Evolutionary conservation across 805 yeast genomes (phyloP).

Genomic region (Zygosaccharomyces rouxii): DNA sequence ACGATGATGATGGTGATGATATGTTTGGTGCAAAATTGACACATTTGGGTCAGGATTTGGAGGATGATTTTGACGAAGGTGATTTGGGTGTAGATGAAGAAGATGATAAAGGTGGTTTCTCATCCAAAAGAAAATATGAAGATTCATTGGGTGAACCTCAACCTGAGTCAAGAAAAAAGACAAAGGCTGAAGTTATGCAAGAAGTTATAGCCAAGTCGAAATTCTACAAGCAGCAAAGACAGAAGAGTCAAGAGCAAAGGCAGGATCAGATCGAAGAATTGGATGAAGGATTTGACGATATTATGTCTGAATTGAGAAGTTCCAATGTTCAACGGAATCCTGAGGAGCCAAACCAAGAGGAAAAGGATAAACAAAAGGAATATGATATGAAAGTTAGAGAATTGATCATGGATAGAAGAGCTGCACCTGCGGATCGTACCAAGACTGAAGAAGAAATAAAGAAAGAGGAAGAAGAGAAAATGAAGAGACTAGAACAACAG

Average conservation of each 20-base stretch:
- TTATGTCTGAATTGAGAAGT: constrained; percentile 50
- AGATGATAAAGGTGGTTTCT: constrained; percentile 33
- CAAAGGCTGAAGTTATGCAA: constrained; percentile 81
- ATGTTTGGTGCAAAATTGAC: constrained; percentile 50
- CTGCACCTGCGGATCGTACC: constrained; percentile 78
- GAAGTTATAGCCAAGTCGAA: constrained; percentile 82
- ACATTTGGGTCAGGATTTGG: constrained; percentile 68
- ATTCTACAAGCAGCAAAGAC: constrained; percentile 71
- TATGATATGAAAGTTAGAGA: constrained; percentile 67
- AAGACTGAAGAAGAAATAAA: constrained; percentile 69
- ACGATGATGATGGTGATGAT: constrained; percentile 48
- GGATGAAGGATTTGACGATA: constrained; percentile 69
- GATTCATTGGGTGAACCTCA: constrained; percentile 36
- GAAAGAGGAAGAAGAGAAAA: constrained; percentile 55
- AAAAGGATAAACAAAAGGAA: constrained; percentile 42
- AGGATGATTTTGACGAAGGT: constrained; percentile 52
- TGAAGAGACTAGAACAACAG: constrained; percentile 60
- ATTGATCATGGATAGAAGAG: constrained; percentile 64
- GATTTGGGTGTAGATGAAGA: constrained; percentile 39
- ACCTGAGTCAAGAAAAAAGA: constrained; percentile 56
- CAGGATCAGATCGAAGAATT: constrained; percentile 60
- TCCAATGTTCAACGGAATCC: constrained; percentile 20
- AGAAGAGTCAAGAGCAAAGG: constrained; percentile 53
- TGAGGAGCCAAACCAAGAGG: constrained; percentile 35
- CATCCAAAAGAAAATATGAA: constrained; percentile 31